Evolutionary conservation across 805 yeast genomes (phyloP), one percentile per base, ranked within the genome.

Genomic region (Starmerella cellae): DNA sequence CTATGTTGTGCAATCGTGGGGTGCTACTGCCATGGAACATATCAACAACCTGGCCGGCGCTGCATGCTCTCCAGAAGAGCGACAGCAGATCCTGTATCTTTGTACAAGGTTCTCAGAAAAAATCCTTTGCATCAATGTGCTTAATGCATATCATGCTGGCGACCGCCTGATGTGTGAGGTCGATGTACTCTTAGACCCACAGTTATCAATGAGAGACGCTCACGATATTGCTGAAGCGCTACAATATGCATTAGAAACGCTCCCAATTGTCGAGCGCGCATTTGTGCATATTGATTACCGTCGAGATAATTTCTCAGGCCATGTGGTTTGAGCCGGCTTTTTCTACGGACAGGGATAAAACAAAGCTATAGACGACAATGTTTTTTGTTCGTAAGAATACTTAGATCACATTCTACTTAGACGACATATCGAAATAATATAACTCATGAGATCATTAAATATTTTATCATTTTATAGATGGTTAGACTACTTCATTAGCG

Each of bases 161-260:
- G 93, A 82, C 59, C 65, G 76, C 30, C 62, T 79, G 37, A 77
- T 75, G 53, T 87, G 79, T 32, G 93, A 82, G 56, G 81, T 81
- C 20, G 93, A 81, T 53, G 60, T 82, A 32, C 74, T 80, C 4
- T 68, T 74, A 41, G 73, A 74, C 48, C 62, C 63, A 22, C 56
- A 66, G 9, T 60, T 77, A 49, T 57, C 66, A 2, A 62, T 81
- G 54, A 70, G 75, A 45, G 93, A 82, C 52, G 67, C 77, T 41
- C 93, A 82, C 58, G 93, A 82, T 56, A 66, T 82, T 28, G 93
- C 83, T 3, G 93, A 81, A 58, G 77, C 87, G 0, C 61, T 82
- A 35, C 93, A 82, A 59, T 82, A 80, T 54, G 81, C 91, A 1
- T 66, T 82, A 21, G 93, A 82, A 50, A 74, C 85, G 0, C 62